phyloP scores from a whole-genome alignment of 441 rosid genomes.

The Pelargonium fulgidum region DNA sequence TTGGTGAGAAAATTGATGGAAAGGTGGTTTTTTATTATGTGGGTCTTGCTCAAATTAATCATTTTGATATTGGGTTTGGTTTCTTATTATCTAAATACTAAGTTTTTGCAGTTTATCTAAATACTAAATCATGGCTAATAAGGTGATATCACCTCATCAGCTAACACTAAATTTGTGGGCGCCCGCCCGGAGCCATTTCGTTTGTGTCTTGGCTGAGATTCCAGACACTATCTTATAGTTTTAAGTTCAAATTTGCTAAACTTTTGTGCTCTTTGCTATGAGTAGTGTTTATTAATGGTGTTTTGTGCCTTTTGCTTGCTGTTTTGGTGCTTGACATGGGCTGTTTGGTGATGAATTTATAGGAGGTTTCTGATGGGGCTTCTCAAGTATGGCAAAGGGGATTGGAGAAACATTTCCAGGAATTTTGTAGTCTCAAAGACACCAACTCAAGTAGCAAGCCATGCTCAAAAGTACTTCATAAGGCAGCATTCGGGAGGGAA shows the following conservation, averaged over 20 bases:
- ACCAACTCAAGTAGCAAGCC: constrained; percentile 72
- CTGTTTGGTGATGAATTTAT: constrained; percentile 21
- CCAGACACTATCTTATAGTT: not conserved
- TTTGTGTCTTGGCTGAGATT: too few species aligned
- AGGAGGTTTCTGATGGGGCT: constrained; percentile 64
- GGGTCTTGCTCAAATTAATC: not conserved
- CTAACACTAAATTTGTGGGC: too few species aligned
- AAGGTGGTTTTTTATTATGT: not conserved
- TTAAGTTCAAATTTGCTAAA: not conserved
- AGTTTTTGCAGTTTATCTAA: too few species aligned
- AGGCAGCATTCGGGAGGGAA: constrained; percentile 57
- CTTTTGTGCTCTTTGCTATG: too few species aligned
- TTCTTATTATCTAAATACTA: too few species aligned
- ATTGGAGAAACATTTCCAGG: constrained; percentile 72
- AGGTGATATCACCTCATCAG: too few species aligned
- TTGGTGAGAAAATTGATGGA: constrained; percentile 3
- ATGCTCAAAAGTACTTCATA: constrained; percentile 70
- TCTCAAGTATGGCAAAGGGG: constrained; percentile 67
- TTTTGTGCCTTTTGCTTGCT: not conserved
- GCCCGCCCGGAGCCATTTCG: too few species aligned
- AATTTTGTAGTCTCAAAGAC: constrained; percentile 55
- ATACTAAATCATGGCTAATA: too few species aligned
- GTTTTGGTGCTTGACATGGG: constrained; percentile 18
- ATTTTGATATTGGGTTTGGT: not conserved
- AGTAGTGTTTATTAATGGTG: too few species aligned